Percentiles rank a stretch among this genome's conserved stretches.
phyloP scores from a whole-genome alignment of 352 stramenopile genomes.

The Globisporangium iwayamae region DNA sequence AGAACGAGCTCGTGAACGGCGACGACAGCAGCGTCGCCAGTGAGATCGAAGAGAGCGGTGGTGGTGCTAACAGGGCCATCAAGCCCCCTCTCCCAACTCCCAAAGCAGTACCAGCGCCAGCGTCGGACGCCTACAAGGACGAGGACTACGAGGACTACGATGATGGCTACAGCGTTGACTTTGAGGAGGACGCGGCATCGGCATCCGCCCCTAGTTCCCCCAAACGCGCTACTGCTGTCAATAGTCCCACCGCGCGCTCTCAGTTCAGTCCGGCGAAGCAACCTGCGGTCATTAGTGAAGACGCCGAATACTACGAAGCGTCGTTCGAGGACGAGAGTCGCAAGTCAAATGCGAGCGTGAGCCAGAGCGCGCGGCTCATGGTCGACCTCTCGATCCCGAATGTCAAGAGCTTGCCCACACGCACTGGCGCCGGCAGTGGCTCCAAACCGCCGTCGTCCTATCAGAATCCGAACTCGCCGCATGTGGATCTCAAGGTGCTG shows the following conservation, averaged over 20 bases:
- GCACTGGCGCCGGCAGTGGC: conserved; percentile 1
- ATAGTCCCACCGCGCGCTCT: not conserved
- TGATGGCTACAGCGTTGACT: conserved; percentile 67
- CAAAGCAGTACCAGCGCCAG: conserved; percentile 15
- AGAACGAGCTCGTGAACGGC: conserved; percentile 21
- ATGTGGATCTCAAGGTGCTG: conserved; percentile 43
- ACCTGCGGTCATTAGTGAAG: conserved; percentile 23
- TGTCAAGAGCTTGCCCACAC: conserved; percentile 32
- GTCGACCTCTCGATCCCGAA: conserved; percentile 64
- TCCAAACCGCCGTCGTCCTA: conserved; percentile 7
- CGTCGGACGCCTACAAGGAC: conserved; percentile 23
- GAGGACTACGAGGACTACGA: conserved; percentile 47
- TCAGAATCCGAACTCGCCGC: conserved; percentile 28
- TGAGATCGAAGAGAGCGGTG: conserved; percentile 48
- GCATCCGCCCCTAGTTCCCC: not conserved
- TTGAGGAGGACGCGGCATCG: conserved; percentile 38
- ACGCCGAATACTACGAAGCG: conserved; percentile 49
- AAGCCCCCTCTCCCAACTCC: not conserved
- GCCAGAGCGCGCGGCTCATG: conserved; percentile 35
- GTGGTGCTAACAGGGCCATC: not conserved
- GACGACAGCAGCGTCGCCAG: conserved; percentile 46
- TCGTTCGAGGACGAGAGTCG: conserved; percentile 78
- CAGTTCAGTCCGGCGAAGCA: conserved; percentile 4
- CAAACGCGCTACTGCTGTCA: not conserved
- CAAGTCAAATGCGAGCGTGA: conserved; percentile 29